These are phyloP conservation scores for Trypanosoma vivax DNA, from an alignment of 208 protist species.

Conservation along the genomic window DNA sequence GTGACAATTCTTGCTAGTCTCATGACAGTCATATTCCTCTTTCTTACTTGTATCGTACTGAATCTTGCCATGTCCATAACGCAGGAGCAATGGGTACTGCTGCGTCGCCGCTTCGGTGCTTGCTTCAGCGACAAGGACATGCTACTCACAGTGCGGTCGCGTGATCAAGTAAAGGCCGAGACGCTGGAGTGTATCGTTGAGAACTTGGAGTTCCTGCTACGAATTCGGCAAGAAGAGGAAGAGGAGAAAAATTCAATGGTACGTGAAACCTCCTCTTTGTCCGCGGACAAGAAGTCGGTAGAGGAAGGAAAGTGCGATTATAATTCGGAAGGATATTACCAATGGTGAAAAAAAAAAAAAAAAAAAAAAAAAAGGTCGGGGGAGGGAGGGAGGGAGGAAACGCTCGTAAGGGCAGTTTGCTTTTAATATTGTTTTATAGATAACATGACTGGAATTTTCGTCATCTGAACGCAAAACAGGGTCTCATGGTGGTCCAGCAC, in stretches of 20 bases:
- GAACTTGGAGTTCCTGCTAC: conserved; percentile 39
- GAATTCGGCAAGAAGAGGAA: conserved; percentile 29
- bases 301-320: conserved; percentile 1
- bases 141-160: conserved; percentile 35
- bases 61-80: conserved; percentile 57
- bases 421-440: too few relatives aligned
- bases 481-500: too few relatives aligned
- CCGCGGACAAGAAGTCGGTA: too few relatives aligned
- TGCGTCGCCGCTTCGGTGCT: conserved; percentile 36
- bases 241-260: background rate
- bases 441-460: too few relatives aligned
- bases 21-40: conserved; percentile 34
- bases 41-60: conserved; percentile 51
- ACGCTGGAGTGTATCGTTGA: conserved; percentile 30
- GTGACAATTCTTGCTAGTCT: conserved; percentile 28
- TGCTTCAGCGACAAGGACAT: conserved; percentile 34
- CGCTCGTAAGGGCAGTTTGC: too few relatives aligned
- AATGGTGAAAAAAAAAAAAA: background rate
- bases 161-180: conserved; percentile 35
- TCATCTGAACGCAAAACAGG: too few relatives aligned
- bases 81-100: conserved; percentile 38
- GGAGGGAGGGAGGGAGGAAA: too few relatives aligned
- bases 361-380: conserved; percentile 7
- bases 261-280: too few relatives aligned
- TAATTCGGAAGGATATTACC: background rate